Conservation (phyloP, 1,284 basidiomycete species). For the Tylopilus sp. region DNA sequence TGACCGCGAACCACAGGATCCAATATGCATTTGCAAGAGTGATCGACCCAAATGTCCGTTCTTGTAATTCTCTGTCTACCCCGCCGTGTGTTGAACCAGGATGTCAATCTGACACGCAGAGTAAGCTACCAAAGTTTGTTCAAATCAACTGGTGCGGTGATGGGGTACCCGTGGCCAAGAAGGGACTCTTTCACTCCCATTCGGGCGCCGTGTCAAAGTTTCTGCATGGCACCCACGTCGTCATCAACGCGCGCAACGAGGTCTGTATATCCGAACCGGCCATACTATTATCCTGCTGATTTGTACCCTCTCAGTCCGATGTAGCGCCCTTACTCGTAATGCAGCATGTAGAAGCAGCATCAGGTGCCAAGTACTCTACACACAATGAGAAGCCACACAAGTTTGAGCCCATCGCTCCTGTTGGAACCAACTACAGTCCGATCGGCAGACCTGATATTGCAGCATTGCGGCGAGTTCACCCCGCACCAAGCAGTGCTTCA, state of each 20-base stretch:
- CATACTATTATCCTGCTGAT: background rate
- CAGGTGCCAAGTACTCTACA: conserved; percentile 86
- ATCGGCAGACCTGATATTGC: conserved; percentile 68
- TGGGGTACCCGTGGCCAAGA: conserved; percentile 89
- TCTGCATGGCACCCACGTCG: conserved; percentile 84
- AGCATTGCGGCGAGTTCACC: conserved; percentile 49
- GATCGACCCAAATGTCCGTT: conserved; percentile 77
- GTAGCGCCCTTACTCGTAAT: conserved; percentile 79
- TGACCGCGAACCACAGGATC: conserved; percentile 51
- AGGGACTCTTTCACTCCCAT: conserved; percentile 91
- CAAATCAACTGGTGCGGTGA: conserved; percentile 94
- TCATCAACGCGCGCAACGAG: conserved; percentile 89
- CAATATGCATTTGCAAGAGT: conserved; percentile 94
- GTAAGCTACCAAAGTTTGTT: conserved; percentile 87
- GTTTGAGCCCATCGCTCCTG: conserved; percentile 67
- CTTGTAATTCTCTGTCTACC: background rate
- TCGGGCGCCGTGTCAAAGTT: conserved; percentile 80
- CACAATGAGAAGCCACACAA: conserved; percentile 65
- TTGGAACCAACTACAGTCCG: conserved; percentile 69
- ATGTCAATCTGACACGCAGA: conserved; percentile 42
- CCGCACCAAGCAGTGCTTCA: conserved; percentile 23
- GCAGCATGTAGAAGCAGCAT: conserved; percentile 85
- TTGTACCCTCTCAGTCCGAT: conserved; percentile 54
- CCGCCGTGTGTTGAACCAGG: background rate
- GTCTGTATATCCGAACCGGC: conserved; percentile 38